A percentile compares a stretch with the other conserved stretches of the same genome.
phyloP scores from a whole-genome alignment of 2,329 filamentous ascomycete genomes.

The Fusarium sp. region DNA sequence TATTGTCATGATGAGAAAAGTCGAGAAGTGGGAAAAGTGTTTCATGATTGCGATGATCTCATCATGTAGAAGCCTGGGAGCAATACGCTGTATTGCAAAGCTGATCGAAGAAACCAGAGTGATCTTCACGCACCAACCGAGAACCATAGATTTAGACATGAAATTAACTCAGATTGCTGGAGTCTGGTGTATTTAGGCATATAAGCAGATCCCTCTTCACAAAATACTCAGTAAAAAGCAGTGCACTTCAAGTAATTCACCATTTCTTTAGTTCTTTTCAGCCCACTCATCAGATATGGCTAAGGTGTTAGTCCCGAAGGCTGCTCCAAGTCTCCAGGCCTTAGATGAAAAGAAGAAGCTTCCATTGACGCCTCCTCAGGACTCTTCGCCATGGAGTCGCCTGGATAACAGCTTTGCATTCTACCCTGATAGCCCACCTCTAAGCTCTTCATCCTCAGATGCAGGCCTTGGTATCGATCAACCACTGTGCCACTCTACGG shows the following conservation, averaged over 20 bases:
- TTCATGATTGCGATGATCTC: constrained; percentile 15
- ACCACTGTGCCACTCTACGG: neutral
- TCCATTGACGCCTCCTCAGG: constrained; percentile 12
- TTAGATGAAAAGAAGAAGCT: neutral
- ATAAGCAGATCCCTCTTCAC: constrained; percentile 20
- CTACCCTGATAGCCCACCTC: constrained; percentile 33
- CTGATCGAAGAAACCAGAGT: neutral
- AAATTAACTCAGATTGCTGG: neutral
- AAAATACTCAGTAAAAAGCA: neutral
- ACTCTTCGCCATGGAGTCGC: constrained; percentile 19
- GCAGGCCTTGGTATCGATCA: neutral
- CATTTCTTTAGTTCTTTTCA: neutral
- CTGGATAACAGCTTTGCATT: constrained; percentile 18
- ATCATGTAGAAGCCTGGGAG: constrained; percentile 9
- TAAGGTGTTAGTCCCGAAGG: constrained; percentile 9
- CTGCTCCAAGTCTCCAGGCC: neutral
- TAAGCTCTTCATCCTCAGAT: constrained; percentile 19
- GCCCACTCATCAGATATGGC: constrained; percentile 4
- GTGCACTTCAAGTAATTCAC: neutral
- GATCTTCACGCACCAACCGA: constrained; percentile 14
- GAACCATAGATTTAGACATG: neutral
- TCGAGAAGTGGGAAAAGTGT: neutral
- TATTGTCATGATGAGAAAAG: neutral
- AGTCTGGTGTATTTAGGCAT: neutral
- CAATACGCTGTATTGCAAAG: neutral